Evolutionary conservation across 1,139 yeast species (phyloP).

Genomic region (Magnusiomyces tetraspermus): DNA sequence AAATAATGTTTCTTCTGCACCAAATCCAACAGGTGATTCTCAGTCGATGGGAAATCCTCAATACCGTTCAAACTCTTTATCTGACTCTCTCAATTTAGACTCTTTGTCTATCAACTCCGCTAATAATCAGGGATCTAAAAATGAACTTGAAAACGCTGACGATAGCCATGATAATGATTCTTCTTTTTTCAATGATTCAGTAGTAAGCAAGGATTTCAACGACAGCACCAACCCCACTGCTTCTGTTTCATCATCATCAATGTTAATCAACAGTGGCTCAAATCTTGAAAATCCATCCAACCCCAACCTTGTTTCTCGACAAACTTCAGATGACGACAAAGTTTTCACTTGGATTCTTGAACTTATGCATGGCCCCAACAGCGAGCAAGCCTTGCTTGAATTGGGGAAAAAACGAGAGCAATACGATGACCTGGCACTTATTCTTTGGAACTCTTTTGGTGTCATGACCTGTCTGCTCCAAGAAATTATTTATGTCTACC

Average conservation of each 20-base stretch:
- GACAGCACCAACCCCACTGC: neutral
- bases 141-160: neutral
- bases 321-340: constrained; percentile 73
- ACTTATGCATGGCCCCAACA: constrained; percentile 76
- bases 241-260: neutral
- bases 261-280: neutral
- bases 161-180: neutral
- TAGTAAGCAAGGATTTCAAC: neutral
- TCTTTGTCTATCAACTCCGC: neutral
- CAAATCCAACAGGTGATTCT: neutral
- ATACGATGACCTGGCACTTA: constrained; percentile 86
- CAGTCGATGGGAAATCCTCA: neutral
- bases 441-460: constrained; percentile 92
- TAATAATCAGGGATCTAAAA: neutral
- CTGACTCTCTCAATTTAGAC: neutral
- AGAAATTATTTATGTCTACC: constrained; percentile 85
- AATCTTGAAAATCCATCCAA: neutral
- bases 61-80: neutral
- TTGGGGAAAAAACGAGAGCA: constrained; percentile 91
- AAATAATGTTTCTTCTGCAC: neutral
- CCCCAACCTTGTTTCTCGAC: constrained; percentile 20
- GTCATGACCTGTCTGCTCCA: constrained; percentile 87
- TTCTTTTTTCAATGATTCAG: neutral
- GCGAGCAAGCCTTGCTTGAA: constrained; percentile 87
- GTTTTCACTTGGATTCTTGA: constrained; percentile 88